A percentile compares a stretch with the other conserved stretches of the same genome.
phyloP scores from a whole-genome alignment of 441 rosid genomes.

The Gossypium gossypioides region DNA sequence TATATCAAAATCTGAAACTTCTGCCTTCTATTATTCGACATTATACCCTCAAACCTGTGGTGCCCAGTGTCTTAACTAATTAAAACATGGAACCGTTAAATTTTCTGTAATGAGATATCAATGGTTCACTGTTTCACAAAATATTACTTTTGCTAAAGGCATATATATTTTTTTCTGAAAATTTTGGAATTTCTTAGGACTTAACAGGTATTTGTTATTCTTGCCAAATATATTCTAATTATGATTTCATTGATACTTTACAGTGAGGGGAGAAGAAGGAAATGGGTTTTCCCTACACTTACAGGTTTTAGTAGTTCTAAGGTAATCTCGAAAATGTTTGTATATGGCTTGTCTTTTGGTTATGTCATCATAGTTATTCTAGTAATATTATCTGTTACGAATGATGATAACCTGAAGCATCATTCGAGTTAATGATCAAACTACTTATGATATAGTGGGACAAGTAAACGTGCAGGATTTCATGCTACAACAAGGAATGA shows the following conservation, averaged over 20 bases:
- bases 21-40: background rate
- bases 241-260: slow-evolving; percentile 17
- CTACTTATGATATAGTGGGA: background rate
- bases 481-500: background rate
- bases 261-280: slow-evolving; percentile 93
- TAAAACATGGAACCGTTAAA: background rate
- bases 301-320: slow-evolving; percentile 33
- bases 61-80: background rate
- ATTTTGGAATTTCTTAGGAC: background rate
- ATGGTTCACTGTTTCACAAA: background rate
- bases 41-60: background rate
- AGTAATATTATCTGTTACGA: background rate
- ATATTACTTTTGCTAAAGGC: background rate
- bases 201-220: background rate
- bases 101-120: background rate
- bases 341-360: slow-evolving; percentile 2
- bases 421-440: background rate
- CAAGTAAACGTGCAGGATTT: background rate
- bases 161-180: background rate
- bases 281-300: slow-evolving; percentile 88
- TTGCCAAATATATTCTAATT: slow-evolving; percentile 12
- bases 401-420: background rate
- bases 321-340: slow-evolving; percentile 37
- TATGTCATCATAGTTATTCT: background rate
- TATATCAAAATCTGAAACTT: background rate